Evolutionary conservation across 2,329 filamentous ascomycete genomes (phyloP).

Genomic region (Orbilia ellipsospora): DNA sequence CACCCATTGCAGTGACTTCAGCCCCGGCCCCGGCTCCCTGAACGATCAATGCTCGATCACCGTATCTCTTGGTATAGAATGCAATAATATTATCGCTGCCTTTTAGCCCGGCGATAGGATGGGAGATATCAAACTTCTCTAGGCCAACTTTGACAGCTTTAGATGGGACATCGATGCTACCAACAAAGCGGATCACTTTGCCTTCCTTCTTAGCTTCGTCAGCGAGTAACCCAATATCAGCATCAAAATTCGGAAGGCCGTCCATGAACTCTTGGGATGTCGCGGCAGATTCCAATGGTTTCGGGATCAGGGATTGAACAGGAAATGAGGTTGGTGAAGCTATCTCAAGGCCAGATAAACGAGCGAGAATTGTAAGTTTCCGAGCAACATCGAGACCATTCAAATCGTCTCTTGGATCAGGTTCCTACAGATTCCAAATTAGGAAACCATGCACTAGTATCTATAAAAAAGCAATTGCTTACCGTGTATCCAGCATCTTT

Average conservation of each 20-base stretch:
- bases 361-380: constrained; percentile 93
- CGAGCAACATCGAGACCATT: constrained; percentile 92
- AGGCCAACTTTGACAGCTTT: constrained; percentile 90
- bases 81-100: constrained; percentile 99
- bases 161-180: constrained; percentile 85
- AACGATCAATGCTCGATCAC: constrained; percentile 87
- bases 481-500: constrained; percentile 88
- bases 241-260: constrained; percentile 82
- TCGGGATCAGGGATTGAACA: constrained; percentile 91
- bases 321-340: constrained; percentile 89
- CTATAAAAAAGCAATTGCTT: not conserved
- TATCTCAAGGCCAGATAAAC: constrained; percentile 82
- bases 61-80: constrained; percentile 97
- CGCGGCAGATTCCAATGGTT: constrained; percentile 79
- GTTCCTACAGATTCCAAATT: constrained; percentile 67
- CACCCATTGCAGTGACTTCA: constrained; percentile 97
- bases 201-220: constrained; percentile 83
- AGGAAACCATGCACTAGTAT: not conserved
- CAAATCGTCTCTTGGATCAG: constrained; percentile 84
- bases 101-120: constrained; percentile 89
- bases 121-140: constrained; percentile 72
- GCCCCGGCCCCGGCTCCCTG: constrained; percentile 92
- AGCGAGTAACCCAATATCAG: constrained; percentile 89
- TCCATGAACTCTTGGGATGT: constrained; percentile 88
- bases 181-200: constrained; percentile 94